Evolutionary conservation across 495 filamentous ascomycete genomes (phyloP), one percentile per base, ranked within the genome.

Genomic region (Entonaema liquescens): DNA sequence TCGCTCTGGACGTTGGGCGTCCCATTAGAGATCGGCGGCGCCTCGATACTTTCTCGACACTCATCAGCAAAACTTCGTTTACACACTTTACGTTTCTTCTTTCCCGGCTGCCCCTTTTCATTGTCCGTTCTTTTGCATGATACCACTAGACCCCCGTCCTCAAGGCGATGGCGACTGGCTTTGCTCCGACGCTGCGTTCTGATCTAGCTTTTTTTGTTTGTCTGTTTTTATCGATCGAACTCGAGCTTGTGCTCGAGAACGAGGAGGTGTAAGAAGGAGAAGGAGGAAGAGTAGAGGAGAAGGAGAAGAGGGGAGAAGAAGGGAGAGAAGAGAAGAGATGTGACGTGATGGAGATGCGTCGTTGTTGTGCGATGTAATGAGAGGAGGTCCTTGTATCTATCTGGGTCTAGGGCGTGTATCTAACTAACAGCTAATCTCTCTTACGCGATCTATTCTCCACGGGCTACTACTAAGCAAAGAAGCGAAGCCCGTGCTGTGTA

Each of bases 101-200:
- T 47, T 47, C 47, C 49, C 60, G 64, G 70, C 70, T 68, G 64
- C 53, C 62, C 61, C 59, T 55, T 65, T 65, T 61, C 53, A 33
- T 44, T 55, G 7, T 53, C 59, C 68, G 23, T 68, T 72, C 57
- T 62, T 47, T 68, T 72, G 70, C 70, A 73, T 73, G 70, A 73
- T 73, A 73, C 70, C 70, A 73, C 60, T 73, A 66, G 70, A 73
- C 5, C 59, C 53, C 59, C 57, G 19, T 64, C 55, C 61, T 23
- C 31, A 9, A 56, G 49, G 64, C 49, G 36, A 49, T 29, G 65
- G 62, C 57, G 56, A 65, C 58, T 55, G 52, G 53, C 56, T 42
- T 40, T 47, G 42, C 55, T 33, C 49, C 49, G 17, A 60, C 50
- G 23, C 36, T 21, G 42, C 31, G 62, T 66, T 68, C 38, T 50